Base-by-base conservation (phyloP, 208 protist species). In the Paratrypanosoma confusum region DNA sequence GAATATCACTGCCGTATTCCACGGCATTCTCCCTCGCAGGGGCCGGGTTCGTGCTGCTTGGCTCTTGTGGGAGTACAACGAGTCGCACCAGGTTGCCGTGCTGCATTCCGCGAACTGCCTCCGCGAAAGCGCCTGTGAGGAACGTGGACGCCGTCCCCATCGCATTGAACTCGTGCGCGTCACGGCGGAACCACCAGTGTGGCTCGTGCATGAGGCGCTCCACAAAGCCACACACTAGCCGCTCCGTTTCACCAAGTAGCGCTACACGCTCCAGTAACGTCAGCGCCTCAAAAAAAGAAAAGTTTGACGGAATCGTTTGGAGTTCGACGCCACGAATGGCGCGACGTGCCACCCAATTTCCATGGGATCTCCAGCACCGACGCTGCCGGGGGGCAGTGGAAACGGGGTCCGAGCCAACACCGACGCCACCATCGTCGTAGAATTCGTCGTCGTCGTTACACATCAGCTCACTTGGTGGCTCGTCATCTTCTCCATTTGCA, bases 241-340 rank as follows among this genome's bases (percentile, higher is more conserved):
- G 73, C n/a, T 69, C 68, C 40, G 57, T 65, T 51, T 92, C 79
- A 14, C 79, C 72, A 49, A 59, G 84, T 16, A 92, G 66, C 2
- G 75, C 78, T 0, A 92, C 59, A 55, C 88, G 79, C 3, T 86
- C 31, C n/a, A 90, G 23, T 0, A 90, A 57, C 39, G 63, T 63
- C 32, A 86, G 40, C 0, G 69, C 67, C 11, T 80, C 46, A 16
- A 28, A 27, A 42, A 67, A 67, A n/a, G 8, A 33, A n/a, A 8
- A 33, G 29, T 13, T 33, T 8, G 13, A 33, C 10, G 8, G 13
- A 33, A 24, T 5, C 33, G n/a, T n/a, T n/a, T n/a, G n/a, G n/a
- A n/a, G n/a, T n/a, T n/a, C n/a, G n/a, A n/a, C n/a, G n/a, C n/a
- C n/a, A n/a, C n/a, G n/a, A n/a, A n/a, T n/a, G n/a, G n/a, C n/a